These are phyloP conservation scores for Termitomyces sp. DNA, from an alignment of 1,284 basidiomycete genomes.

Conservation along the genomic window DNA sequence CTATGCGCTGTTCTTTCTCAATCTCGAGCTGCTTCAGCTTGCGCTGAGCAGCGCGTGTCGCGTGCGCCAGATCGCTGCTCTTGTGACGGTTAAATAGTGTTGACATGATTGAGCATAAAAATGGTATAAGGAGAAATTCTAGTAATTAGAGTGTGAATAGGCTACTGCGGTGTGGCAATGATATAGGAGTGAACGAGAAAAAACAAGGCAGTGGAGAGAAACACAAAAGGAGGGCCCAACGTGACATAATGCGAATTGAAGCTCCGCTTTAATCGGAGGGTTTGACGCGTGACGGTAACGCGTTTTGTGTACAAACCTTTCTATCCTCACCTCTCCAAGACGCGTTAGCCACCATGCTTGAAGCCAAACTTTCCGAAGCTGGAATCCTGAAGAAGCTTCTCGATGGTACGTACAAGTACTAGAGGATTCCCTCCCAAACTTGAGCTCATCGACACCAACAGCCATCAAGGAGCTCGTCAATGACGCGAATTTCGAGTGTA, in stretches of 20 bases:
- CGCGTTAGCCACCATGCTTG: slow-evolving; percentile 62
- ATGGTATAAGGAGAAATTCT: background rate
- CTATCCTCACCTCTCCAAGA: slow-evolving; percentile 8
- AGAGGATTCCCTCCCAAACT: background rate
- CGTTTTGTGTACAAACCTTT: slow-evolving; percentile 14
- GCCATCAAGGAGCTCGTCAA: slow-evolving; percentile 98
- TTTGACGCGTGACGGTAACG: slow-evolving; percentile 17
- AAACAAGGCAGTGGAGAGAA: background rate
- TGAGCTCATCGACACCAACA: slow-evolving; percentile 26
- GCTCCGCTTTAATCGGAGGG: slow-evolving; percentile 10
- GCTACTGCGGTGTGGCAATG: background rate
- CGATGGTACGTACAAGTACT: slow-evolving; percentile 57
- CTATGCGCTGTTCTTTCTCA: slow-evolving; percentile 38
- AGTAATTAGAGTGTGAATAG: background rate
- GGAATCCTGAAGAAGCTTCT: slow-evolving; percentile 82
- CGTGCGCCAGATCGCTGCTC: slow-evolving; percentile 18
- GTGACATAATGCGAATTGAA: background rate
- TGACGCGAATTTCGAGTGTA: slow-evolving; percentile 98
- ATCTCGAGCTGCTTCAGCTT: slow-evolving; percentile 34
- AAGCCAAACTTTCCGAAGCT: slow-evolving; percentile 84
- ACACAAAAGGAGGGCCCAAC: background rate
- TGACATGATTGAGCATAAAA: slow-evolving; percentile 7
- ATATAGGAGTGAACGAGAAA: background rate
- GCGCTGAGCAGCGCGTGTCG: slow-evolving; percentile 25
- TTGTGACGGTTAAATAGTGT: slow-evolving; percentile 21